A percentile compares a stretch with the other conserved stretches of the same genome.
phyloP scores from a whole-genome alignment of 2,329 filamentous ascomycete species.

The Phialemoniopsis sp. region DNA sequence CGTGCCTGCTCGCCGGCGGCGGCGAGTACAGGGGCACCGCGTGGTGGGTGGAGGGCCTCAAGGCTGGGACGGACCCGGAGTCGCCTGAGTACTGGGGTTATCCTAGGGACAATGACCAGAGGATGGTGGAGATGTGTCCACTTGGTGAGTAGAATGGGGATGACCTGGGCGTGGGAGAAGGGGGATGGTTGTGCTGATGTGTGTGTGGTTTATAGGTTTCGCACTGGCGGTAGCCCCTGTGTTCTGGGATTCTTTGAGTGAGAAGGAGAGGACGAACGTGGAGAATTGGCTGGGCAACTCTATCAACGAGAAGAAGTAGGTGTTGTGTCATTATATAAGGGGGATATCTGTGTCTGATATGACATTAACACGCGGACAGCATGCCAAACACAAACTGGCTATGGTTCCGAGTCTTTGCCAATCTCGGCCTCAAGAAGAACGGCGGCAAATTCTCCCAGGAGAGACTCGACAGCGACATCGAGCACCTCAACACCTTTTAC shows the following conservation, averaged over 20 bases:
- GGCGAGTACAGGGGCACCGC: constrained; percentile 59
- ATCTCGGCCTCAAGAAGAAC: constrained; percentile 72
- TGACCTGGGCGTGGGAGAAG: constrained; percentile 1
- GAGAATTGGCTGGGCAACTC: constrained; percentile 69
- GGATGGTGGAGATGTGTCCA: constrained; percentile 83
- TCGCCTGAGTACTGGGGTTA: constrained; percentile 73
- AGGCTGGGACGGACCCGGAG: constrained; percentile 66
- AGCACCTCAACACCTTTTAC: constrained; percentile 76
- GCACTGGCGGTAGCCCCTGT: constrained; percentile 64
- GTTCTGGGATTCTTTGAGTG: constrained; percentile 63
- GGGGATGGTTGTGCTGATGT: neutral
- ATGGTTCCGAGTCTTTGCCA: constrained; percentile 83
- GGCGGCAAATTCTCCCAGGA: constrained; percentile 67
- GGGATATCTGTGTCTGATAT: neutral
- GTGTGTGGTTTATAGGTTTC: constrained; percentile 40
- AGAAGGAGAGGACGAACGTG: constrained; percentile 60
- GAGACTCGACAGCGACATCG: constrained; percentile 69
- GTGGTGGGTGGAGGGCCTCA: constrained; percentile 67
- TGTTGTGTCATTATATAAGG: neutral
- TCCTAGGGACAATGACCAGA: constrained; percentile 71
- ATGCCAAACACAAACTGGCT: constrained; percentile 69
- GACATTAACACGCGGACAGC: constrained; percentile 36
- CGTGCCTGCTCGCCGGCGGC: constrained; percentile 64
- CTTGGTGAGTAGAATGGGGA: constrained; percentile 42
- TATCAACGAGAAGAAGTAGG: constrained; percentile 71